Evolutionary conservation across 192 early-diverging fungal genomes (phyloP).

Genomic region (Umbelopsis vinacea): DNA sequence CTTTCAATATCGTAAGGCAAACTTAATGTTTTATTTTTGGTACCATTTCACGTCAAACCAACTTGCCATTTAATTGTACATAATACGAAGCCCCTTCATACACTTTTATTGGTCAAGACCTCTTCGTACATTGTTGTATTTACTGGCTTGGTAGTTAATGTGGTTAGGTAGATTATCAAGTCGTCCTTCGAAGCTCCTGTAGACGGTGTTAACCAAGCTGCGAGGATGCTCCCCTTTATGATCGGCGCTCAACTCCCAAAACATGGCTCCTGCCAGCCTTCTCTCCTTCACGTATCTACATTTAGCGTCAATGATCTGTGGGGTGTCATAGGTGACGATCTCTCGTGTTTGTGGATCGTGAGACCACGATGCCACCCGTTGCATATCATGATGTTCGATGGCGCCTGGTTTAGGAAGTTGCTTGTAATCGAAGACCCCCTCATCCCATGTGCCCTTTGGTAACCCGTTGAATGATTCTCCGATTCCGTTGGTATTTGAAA

Average conservation of each 20-base stretch:
- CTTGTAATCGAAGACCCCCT: slow-evolving; percentile 92
- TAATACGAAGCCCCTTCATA: too few species aligned
- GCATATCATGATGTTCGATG: slow-evolving; percentile 75
- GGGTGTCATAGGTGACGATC: slow-evolving; percentile 84
- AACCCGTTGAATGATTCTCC: slow-evolving; percentile 68
- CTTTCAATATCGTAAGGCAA: too few species aligned
- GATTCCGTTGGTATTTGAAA: slow-evolving; percentile 80
- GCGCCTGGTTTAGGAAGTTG: slow-evolving; percentile 68
- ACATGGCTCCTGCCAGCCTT: slow-evolving; percentile 73
- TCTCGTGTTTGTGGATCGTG: slow-evolving; percentile 72
- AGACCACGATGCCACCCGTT: slow-evolving; percentile 78
- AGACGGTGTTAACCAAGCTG: slow-evolving; percentile 45
- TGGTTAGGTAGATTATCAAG: slow-evolving; percentile 51
- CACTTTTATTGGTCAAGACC: neutral
- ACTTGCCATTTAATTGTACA: too few species aligned
- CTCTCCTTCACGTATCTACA: slow-evolving; percentile 61
- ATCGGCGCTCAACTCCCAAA: slow-evolving; percentile 77
- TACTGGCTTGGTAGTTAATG: slow-evolving; percentile 47
- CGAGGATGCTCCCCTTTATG: slow-evolving; percentile 42
- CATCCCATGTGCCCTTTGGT: slow-evolving; percentile 86
- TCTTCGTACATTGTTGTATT: slow-evolving; percentile 53
- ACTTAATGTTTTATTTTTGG: too few species aligned
- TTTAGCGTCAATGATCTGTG: slow-evolving; percentile 67
- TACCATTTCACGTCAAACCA: too few species aligned
- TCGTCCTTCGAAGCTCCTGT: slow-evolving; percentile 21